These are phyloP conservation scores for Gossypium schwendimanii DNA, from an alignment of 441 rosid species.

Conservation along the genomic window DNA sequence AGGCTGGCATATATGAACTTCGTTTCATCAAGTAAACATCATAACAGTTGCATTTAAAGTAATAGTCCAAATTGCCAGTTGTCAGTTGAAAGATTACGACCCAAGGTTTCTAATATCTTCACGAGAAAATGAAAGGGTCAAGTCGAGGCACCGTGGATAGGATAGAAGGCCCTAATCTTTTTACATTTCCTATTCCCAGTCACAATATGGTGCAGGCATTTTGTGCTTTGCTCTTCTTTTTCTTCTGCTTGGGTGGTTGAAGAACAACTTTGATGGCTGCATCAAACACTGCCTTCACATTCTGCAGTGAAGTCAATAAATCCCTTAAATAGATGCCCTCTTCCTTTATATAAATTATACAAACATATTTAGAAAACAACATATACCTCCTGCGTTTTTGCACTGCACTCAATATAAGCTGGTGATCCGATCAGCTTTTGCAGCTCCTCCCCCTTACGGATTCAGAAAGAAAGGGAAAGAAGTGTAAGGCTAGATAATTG, in stretches of 20 bases:
- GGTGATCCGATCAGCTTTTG: constrained; percentile 59
- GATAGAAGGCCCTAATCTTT: constrained; percentile 20
- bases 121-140: constrained; percentile 13
- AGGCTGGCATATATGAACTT: constrained; percentile 23
- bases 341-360: neutral
- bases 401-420: constrained; percentile 67
- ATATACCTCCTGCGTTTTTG: constrained; percentile 65
- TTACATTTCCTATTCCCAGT: constrained; percentile 20
- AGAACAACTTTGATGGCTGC: constrained; percentile 72
- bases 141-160: neutral
- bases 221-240: constrained; percentile 68
- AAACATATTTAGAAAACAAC: neutral
- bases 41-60: constrained; percentile 24
- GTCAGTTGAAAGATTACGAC: constrained; percentile 19
- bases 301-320: constrained; percentile 34
- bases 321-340: constrained; percentile 2
- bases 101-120: constrained; percentile 23
- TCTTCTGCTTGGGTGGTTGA: constrained; percentile 70
- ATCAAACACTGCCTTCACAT: constrained; percentile 70
- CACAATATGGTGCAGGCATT: constrained; percentile 68
- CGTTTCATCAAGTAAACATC: constrained; percentile 26
- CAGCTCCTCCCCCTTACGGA: constrained; percentile 64
- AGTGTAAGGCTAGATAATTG: neutral
- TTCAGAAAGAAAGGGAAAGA: neutral
- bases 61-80: constrained; percentile 24